Evolutionary conservation across 192 early-diverging fungal species (phyloP).

Genomic region (Backusella mclennaniae): DNA sequence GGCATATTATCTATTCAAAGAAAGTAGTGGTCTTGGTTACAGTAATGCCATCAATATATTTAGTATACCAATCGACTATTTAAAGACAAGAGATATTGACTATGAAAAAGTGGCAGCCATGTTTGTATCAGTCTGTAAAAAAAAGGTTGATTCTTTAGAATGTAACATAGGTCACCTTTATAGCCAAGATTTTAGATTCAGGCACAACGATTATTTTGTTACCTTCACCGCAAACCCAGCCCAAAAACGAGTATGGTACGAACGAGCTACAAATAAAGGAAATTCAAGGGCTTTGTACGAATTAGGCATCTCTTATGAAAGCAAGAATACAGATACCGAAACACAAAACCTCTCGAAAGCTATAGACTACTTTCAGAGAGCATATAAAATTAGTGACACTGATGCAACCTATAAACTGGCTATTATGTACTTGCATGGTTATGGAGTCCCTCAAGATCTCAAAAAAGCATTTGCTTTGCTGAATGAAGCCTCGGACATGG

Average conservation of each 20-base stretch:
- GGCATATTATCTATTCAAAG: background rate
- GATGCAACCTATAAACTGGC: constrained; percentile 8
- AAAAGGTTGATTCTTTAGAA: background rate
- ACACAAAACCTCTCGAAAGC: constrained; percentile 1
- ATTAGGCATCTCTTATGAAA: no score
- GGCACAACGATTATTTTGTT: no score
- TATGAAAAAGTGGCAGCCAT: background rate
- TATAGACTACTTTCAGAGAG: background rate
- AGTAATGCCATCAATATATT: background rate
- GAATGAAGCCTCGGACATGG: background rate
- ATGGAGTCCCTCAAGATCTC: constrained; percentile 7
- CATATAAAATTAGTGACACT: constrained; percentile 7
- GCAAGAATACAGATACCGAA: no score
- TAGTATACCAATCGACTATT: background rate
- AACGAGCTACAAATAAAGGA: background rate
- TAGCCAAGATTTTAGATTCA: no score
- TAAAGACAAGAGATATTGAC: no score
- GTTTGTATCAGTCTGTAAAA: background rate
- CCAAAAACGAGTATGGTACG: no score
- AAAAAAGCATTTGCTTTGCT: background rate
- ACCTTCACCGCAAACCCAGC: no score
- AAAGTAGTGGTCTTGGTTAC: background rate
- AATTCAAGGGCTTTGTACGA: background rate
- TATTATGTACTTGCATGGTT: background rate
- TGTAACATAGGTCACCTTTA: background rate